phyloP scores from a whole-genome alignment of 148 eudicot species.

The Selenicereus undatus region DNA sequence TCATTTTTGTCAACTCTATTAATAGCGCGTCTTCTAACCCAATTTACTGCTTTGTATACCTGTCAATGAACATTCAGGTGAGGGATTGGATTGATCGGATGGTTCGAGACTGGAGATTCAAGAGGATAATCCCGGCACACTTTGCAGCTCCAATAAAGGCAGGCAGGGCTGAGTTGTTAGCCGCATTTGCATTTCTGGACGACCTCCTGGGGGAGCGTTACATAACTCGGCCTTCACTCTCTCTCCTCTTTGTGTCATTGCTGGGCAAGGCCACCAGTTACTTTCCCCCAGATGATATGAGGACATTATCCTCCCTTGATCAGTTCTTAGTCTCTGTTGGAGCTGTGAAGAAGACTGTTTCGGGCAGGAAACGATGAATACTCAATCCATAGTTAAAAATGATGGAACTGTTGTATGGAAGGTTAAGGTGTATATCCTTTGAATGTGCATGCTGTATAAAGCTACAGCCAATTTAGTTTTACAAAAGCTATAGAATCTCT shows the following conservation, averaged over 20 bases:
- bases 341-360: constrained; percentile 94
- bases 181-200: constrained; percentile 89
- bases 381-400: background rate
- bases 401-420: background rate
- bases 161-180: constrained; percentile 74
- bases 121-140: constrained; percentile 95
- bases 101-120: constrained; percentile 81
- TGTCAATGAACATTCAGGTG: constrained; percentile 41
- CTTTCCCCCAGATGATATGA: constrained; percentile 98
- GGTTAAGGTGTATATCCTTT: background rate
- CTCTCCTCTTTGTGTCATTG: constrained; percentile 68
- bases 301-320: constrained; percentile 87
- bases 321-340: constrained; percentile 90
- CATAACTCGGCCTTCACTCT: constrained; percentile 72
- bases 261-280: constrained; percentile 92
- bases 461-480: background rate
- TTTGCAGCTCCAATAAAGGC: constrained; percentile 89
- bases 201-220: constrained; percentile 78
- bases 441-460: constrained; percentile 1
- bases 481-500: background rate
- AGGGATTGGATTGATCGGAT: constrained; percentile 89
- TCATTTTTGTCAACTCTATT: background rate
- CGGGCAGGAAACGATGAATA: constrained; percentile 66
- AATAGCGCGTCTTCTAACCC: background rate
- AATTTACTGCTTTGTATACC: background rate